Evolutionary conservation across 768 basidiomycete species (phyloP), one percentile per base, ranked within the genome.

Genomic region (Mycena rebaudengoi): DNA sequence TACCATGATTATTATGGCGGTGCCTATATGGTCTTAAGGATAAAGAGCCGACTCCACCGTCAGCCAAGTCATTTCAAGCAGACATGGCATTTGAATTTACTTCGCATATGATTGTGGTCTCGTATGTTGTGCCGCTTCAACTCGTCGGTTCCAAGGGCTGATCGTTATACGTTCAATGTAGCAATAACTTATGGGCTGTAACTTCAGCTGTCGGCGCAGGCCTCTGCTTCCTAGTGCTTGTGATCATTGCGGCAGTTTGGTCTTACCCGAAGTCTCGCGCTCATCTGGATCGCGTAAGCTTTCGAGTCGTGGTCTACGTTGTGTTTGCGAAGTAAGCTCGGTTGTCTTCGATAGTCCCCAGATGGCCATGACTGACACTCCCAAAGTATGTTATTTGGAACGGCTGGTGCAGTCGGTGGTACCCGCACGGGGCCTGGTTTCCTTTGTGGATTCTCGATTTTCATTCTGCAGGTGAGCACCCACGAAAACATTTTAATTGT

Each of bases 261-360:
- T 44, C 23, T 29, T 44, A 68, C 45, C 68, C 63, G 0, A 32
- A n/a, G 21, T 53, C 62, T 4, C 48, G 69, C n/a, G 29, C 33
- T 7, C 41, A 60, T 39, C 62, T 71, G 10, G 68, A 71, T 62
- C 64, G 70, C 16, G 70, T 71, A 29, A 69, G 69, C 48, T 71
- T 69, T 43, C 60, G 70, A 2, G 64, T 71, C 45, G 50, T 71
- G n/a, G 62, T 67, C 23, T 68, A 56, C 10, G 66, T 64, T 10
- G 58, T 71, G 11, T n/a, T 54, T 18, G 70, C 70, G 21, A 71
- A 71, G 70, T 71, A 56, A 39, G 65, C 45, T 37, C 46, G 16
- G 39, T 29, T 43, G 16, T 7, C n/a, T 5, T 46, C 52, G 5
- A 12, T 14, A 8, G 13, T 29, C n/a, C 20, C 18, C 21, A 25